Conservation (phyloP, 345 rosid genomes). For the Camelina laxa region DNA sequence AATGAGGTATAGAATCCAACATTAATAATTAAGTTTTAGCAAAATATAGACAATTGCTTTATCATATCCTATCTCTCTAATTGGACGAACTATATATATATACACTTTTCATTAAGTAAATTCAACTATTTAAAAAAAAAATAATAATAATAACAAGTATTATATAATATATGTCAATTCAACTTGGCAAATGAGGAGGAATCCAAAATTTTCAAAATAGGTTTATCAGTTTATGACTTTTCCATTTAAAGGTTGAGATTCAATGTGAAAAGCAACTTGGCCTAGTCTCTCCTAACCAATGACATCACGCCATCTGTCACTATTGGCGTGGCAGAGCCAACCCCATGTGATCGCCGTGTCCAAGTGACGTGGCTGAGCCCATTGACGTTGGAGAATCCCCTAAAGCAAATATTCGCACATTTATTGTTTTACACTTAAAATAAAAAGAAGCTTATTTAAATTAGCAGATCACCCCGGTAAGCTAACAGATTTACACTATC, state of each 20-base stretch:
- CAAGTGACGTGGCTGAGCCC: slow-evolving; percentile 38
- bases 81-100: no score
- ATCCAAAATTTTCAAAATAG: neutral
- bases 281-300: neutral
- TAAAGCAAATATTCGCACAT: slow-evolving; percentile 45
- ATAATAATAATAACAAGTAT: no score
- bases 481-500: neutral
- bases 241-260: slow-evolving; percentile 19
- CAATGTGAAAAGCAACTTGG: slow-evolving; percentile 14
- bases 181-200: slow-evolving; percentile 15
- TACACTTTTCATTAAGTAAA: neutral
- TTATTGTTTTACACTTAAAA: neutral
- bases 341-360: slow-evolving; percentile 38
- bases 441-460: neutral
- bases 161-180: neutral
- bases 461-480: neutral
- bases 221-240: neutral
- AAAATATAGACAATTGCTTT: neutral
- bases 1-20: neutral
- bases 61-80: neutral
- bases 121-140: neutral
- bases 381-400: slow-evolving; percentile 25
- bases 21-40: neutral
- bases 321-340: slow-evolving; percentile 35
- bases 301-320: neutral